A percentile compares a stretch with the other conserved stretches of the same genome.
phyloP scores from a whole-genome alignment of 1,284 basidiomycete genomes.

The Cerioporus squamosus region DNA sequence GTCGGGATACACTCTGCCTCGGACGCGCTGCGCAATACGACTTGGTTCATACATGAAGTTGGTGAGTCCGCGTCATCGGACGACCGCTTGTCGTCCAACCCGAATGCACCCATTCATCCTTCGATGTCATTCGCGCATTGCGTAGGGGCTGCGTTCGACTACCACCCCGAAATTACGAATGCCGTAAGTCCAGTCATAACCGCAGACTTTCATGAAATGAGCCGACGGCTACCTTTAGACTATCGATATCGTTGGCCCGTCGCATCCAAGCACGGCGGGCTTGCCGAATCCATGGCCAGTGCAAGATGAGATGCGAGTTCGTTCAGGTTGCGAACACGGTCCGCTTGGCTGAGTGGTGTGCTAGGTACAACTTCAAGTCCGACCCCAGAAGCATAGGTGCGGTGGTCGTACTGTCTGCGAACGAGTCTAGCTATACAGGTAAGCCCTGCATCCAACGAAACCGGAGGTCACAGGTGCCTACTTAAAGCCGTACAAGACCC shows the following conservation, averaged over 20 bases:
- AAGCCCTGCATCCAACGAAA: not conserved
- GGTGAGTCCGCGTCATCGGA: slow-evolving; percentile 40
- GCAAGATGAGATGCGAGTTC: slow-evolving; percentile 58
- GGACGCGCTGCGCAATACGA: slow-evolving; percentile 67
- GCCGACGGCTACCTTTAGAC: slow-evolving; percentile 44
- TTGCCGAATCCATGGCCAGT: slow-evolving; percentile 70
- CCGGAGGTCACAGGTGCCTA: too few relatives aligned
- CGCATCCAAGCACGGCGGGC: slow-evolving; percentile 69
- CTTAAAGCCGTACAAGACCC: slow-evolving; percentile 41
- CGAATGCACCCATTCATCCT: too few relatives aligned
- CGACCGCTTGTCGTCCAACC: too few relatives aligned
- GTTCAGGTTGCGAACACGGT: not conserved
- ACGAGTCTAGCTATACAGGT: slow-evolving; percentile 72
- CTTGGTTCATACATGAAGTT: slow-evolving; percentile 59
- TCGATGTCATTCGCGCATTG: too few relatives aligned
- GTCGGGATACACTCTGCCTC: slow-evolving; percentile 73
- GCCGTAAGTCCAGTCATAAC: slow-evolving; percentile 45
- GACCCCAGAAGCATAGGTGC: slow-evolving; percentile 74
- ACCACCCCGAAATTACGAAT: slow-evolving; percentile 70
- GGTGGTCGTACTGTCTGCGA: slow-evolving; percentile 66
- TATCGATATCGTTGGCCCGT: slow-evolving; percentile 60
- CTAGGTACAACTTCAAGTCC: slow-evolving; percentile 78
- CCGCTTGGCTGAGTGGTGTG: too few relatives aligned
- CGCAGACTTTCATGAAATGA: too few relatives aligned
- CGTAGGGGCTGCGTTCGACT: slow-evolving; percentile 72